Evolutionary conservation across 176 grass and related monocot species (phyloP), one percentile per base, ranked within the genome.

Genomic region (Tillandsia fasciculata): DNA sequence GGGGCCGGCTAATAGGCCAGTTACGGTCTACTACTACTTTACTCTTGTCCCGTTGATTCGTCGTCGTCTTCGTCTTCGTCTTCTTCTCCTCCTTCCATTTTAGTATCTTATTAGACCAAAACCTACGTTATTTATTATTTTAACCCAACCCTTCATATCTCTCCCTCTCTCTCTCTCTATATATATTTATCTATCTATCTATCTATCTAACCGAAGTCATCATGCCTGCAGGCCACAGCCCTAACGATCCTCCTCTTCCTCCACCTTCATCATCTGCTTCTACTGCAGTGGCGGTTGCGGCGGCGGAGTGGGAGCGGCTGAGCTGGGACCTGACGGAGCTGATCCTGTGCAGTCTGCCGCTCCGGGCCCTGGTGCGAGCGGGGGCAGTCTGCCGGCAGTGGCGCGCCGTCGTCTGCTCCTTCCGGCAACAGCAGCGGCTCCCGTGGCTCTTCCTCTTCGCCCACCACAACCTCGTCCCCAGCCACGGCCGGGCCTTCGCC

Each of bases 371-470:
- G 52, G 26, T 87, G 29, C 53, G 70, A 12, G 73, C 80, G 49
- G 69, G 71, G 22, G 76, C 77, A 27, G 85, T 88, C 47, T 80
- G 85, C 72, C 65, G 64, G 26, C 77, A 73, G 52, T 88, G 81
- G 81, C 68, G 70, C 9, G 14, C 11, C 12, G 81, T 79, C 7
- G 50, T 79, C 26, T 5, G 52, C 59, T 48, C 76, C 53, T 26
- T 50, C 68, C 74, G 13, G 2, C 53, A 53, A 11, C 68, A 47
- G 8, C 61, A n/a, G 0, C 63, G 64, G 13, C 51, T n/a, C n/a
- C 85, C 85, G 0, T 87, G 85, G 85, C 69, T 87, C 67, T 83
- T 87, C 28, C 80, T 87, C 33, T 79, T 65, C 27, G 80, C 76
- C 0, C 85, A 73, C 59, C 80, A 77, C 53, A 87, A 87, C 77